Evolutionary conservation across 2,329 filamentous ascomycete species (phyloP).

Genomic region (Diaporthe sp.): DNA sequence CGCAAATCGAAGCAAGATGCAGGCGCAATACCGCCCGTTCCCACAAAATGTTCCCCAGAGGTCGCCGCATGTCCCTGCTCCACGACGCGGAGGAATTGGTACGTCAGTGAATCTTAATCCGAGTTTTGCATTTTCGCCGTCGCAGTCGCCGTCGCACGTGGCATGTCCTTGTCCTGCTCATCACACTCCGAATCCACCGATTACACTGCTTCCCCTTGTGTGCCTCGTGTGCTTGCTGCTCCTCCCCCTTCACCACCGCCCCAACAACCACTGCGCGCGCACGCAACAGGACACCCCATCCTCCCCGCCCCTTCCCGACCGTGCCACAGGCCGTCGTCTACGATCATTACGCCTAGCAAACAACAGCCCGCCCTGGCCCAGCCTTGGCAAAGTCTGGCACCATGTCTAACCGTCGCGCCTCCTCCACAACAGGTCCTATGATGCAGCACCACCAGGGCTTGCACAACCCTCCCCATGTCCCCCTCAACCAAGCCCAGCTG

Average conservation of each 20-base stretch:
- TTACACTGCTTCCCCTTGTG: conserved; percentile 29
- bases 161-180: conserved; percentile 26
- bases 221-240: conserved; percentile 15
- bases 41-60: conserved; percentile 64
- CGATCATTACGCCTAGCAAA: conserved; percentile 8
- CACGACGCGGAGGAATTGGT: conserved; percentile 68
- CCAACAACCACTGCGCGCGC: neutral
- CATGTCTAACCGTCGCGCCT: conserved; percentile 35
- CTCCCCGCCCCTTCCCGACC: neutral
- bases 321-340: conserved; percentile 14
- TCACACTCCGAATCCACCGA: conserved; percentile 20
- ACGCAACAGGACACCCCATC: conserved; percentile 8
- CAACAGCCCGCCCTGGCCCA: conserved; percentile 6
- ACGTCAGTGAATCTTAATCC: conserved; percentile 44
- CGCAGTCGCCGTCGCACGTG: conserved; percentile 27
- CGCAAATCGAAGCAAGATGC: conserved; percentile 55
- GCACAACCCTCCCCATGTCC: conserved; percentile 50
- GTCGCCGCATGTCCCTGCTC: conserved; percentile 60
- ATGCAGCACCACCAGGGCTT: conserved; percentile 59
- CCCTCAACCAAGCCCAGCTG: conserved; percentile 67
- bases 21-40: conserved; percentile 64
- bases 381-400: conserved; percentile 29
- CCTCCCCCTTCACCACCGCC: conserved; percentile 3
- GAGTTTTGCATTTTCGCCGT: conserved; percentile 32
- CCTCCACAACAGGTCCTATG: conserved; percentile 61